A percentile compares a stretch with the other conserved stretches of the same genome.
Evolutionary conservation across 805 yeast genomes (phyloP).

Genomic region (Candida insectorum): DNA sequence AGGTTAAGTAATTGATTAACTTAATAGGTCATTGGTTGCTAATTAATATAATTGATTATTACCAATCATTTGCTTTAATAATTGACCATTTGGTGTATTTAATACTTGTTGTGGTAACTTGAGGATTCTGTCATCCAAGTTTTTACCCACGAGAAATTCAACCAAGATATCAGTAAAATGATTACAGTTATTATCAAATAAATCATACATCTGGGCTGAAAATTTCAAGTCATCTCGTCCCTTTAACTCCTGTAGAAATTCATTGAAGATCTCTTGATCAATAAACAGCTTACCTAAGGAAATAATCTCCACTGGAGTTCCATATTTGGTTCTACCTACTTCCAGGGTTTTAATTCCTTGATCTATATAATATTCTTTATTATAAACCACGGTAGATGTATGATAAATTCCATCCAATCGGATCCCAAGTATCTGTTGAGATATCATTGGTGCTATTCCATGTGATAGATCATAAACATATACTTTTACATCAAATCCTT

Average conservation of each 20-base stretch:
- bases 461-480: slow-evolving; percentile 63
- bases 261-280: slow-evolving; percentile 49
- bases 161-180: slow-evolving; percentile 58
- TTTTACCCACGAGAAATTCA: slow-evolving; percentile 55
- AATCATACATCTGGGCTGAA: slow-evolving; percentile 47
- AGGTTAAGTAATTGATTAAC: too few relatives aligned
- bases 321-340: slow-evolving; percentile 60
- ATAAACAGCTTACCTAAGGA: slow-evolving; percentile 54
- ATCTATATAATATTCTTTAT: slow-evolving; percentile 58
- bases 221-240: slow-evolving; percentile 38
- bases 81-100: slow-evolving; percentile 32
- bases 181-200: slow-evolving; percentile 65
- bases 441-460: slow-evolving; percentile 54
- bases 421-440: slow-evolving; percentile 51
- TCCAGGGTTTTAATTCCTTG: slow-evolving; percentile 45
- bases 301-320: slow-evolving; percentile 50
- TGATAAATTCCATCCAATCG: slow-evolving; percentile 64
- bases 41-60: neutral
- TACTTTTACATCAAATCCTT: slow-evolving; percentile 42
- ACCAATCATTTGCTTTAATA: slow-evolving; percentile 28
- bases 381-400: slow-evolving; percentile 53
- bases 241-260: slow-evolving; percentile 48
- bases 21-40: too few relatives aligned
- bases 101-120: slow-evolving; percentile 52
- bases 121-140: slow-evolving; percentile 51